Evolutionary conservation across 129 eudicot species (phyloP), one percentile per base, ranked within the genome.

Genomic region (Chrysanthemum seticuspe): DNA sequence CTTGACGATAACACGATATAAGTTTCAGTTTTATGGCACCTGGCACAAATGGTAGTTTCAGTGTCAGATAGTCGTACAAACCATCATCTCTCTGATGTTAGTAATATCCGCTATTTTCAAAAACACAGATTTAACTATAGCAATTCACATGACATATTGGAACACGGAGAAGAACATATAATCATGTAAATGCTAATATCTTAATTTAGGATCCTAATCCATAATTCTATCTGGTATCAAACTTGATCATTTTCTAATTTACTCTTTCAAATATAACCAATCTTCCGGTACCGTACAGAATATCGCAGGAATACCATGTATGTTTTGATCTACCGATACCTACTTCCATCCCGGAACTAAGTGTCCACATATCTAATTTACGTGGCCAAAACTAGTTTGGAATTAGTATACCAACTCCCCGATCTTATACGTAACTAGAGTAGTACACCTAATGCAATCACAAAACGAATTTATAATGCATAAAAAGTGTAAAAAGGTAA

Each of bases 1-100:
- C 59, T 77, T 64, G 74, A 74, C 52, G 77, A 68, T 11, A 65
- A 3, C 40, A 13, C 74, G 18, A 34, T 55, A 71, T 15, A 21
- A 51, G 67, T 45, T 53, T 61, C 58, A 53, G 59, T 5, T 62
- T 76, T 71, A 6, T 29, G 21, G 77, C 77, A 53, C 31, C 45
- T 16, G 62, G 56, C 58, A 70, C 1, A 50, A 45, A 53, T 77
- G 76, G 58, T 31, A 8, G 59, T 44, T 36, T 52, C 54, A 29
- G 44, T 54, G 21, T 78, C n/a, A 77, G 60, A 25, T 23, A 76
- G 29, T 44, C n/a, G 6, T 13, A 14, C 40, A 58, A 13, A 13
- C 45, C 45, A 40, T 54, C 59, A 47, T 2, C 48, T n/a, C 25
- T 58, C 44, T 75, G 45, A 36, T n/a, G 29, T 6, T 29, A 18